Base-by-base conservation (phyloP, 2,329 filamentous ascomycete genomes). In the Neonectria hederae region DNA sequence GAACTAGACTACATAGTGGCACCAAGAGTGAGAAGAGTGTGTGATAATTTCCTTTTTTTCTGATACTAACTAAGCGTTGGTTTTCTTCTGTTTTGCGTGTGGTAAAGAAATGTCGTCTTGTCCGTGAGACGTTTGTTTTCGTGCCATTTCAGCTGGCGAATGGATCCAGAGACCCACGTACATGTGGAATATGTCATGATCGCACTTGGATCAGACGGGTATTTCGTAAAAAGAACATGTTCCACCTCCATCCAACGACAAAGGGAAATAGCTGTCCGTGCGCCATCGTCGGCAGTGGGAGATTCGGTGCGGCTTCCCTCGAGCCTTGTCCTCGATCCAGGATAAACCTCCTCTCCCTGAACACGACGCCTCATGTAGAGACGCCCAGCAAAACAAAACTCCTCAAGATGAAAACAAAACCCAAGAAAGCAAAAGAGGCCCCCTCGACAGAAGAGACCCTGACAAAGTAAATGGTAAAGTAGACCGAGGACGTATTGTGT, bases 181-280 rank as follows among this genome's bases (percentile, higher is more conserved):
- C 38, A 40, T 10, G 48, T 53, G 46, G 48, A 28, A 45, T 45
- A 63, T 65, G 55, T 69, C 60, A 60, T 65, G 22, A 69, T 67
- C 67, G 21, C 59, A 32, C 45, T 43, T 17, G 32, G 54, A 59
- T 65, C 58, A 45, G 53, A 57, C 54, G 38, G 48, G 46, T 48
- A 57, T 63, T 60, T 68, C 62, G 61, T 67, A 40, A 58, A 52
- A 26, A 49, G 17, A 58, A 38, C 38, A 40, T 9, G 8, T 14
- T 40, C 45, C 53, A 67, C 13, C 35, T 38, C 35, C 30, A 32
- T 32, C 30, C 35, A 38, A n/a, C 35, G 63, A 65, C 58, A 67
- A 68, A 71, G 49, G 61, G 62, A 42, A 51, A 53, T 35, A 65
- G 46, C 48, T 63, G 63, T 55, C 69, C 52, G 62, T 67, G 65